Base-by-base conservation (phyloP, 306 rosid genomes). In the Cucurbita moschata region DNA sequence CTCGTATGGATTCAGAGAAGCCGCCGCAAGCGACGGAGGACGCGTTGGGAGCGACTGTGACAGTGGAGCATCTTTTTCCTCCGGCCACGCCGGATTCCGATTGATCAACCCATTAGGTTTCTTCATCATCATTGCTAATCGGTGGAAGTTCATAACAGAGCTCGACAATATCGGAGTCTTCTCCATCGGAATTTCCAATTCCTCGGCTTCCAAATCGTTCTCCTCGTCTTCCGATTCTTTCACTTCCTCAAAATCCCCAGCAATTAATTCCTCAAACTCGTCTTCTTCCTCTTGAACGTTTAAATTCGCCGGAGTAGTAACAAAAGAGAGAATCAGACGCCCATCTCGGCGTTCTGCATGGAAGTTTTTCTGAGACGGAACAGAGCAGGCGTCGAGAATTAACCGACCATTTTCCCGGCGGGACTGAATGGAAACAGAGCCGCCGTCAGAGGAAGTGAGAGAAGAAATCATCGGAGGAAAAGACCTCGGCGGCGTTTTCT, bases 11-110 rank as follows among this genome's bases (percentile, higher is more conserved):
- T 94, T 91, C 60, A 90, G 78, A 52, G 90, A 89, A 53, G 75
- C 51, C 0, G 75, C 84, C 0, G 88, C 50, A 4, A 73, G 72
- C 11, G 82, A 50, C 63, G 76, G 63, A 11, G 82, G 88, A 71
- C 85, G 80, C 0, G 91, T 84, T 4, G 96, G 96, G 5, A 93
- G 92, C 26, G 94, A 85, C 62, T 84, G 78, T 78, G 88, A 84
- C 6, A 81, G 21, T 75, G 81, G 57, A 26, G 74, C 73, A 10
- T 79, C 83, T 7, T 62, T 85, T 58, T 80, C 77, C 47, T 85
- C 75, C 35, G 85, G 53, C 96, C 92, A 83, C 26, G 74, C 71
- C 19, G 81, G 87, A 11, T 82, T 83, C 85, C 82, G 81, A 70
- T 83, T 85, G 50, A 83, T 82, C 7, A 85, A 60, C 59, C 89